These are phyloP conservation scores for Acer campestre DNA, from an alignment of 345 rosid species.

Conservation along the genomic window DNA sequence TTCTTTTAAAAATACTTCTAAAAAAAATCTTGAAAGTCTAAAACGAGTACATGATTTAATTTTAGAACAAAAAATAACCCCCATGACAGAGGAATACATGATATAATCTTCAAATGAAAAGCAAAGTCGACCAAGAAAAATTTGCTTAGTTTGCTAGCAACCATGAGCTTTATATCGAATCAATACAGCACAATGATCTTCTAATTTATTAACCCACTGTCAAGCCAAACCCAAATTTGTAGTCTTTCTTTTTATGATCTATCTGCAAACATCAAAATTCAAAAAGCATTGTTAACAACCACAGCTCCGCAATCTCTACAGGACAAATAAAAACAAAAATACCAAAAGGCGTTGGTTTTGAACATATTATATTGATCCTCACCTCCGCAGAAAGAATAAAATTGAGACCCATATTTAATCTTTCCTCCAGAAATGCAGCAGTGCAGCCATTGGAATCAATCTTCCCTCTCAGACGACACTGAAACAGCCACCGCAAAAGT, in stretches of 20 bases:
- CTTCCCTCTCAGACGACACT: constrained; percentile 95
- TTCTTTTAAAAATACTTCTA: background rate
- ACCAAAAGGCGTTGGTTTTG: background rate
- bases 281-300: background rate
- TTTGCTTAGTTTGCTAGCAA: constrained; percentile 4
- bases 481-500: constrained; percentile 28
- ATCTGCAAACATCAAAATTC: constrained; percentile 49
- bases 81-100: background rate
- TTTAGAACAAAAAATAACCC: background rate
- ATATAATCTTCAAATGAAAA: constrained; percentile 7
- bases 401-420: constrained; percentile 85
- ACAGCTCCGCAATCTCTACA: background rate
- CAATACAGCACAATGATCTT: background rate
- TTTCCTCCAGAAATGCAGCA: constrained; percentile 86
- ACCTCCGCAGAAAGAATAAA: constrained; percentile 97
- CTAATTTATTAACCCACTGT: constrained; percentile 61
- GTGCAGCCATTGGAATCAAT: constrained; percentile 88
- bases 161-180: background rate
- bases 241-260: constrained; percentile 92
- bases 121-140: background rate
- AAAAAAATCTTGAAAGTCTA: background rate
- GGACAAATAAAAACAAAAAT: background rate
- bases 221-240: constrained; percentile 93
- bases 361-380: background rate
- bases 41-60: background rate